Conservation (phyloP, 2,329 filamentous ascomycete species). For the Botrytis fabae region DNA sequence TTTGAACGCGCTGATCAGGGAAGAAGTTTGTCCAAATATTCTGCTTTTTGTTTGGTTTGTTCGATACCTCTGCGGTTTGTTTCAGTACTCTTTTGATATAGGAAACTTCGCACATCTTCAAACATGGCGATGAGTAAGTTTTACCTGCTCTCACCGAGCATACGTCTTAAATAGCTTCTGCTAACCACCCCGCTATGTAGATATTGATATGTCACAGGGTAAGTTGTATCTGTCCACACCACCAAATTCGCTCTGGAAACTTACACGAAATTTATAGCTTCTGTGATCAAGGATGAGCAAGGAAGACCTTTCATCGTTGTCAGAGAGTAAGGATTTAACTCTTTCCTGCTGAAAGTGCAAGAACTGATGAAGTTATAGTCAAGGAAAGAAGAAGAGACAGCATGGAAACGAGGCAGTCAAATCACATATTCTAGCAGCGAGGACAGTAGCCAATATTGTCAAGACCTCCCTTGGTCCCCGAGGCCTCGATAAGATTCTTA, state of each 20-base stretch:
- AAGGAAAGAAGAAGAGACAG: conserved; percentile 96
- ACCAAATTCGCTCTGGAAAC: conserved; percentile 18
- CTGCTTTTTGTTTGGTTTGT: conserved; percentile 10
- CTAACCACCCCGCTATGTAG: conserved; percentile 47
- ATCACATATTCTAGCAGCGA: conserved; percentile 93
- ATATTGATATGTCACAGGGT: conserved; percentile 84
- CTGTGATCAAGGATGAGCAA: conserved; percentile 93
- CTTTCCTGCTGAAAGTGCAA: conserved; percentile 27
- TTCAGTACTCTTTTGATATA: conserved; percentile 22
- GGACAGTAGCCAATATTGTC: conserved; percentile 95
- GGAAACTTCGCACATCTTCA: conserved; percentile 30
- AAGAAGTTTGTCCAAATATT: conserved; percentile 21
- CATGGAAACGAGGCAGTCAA: conserved; percentile 98
- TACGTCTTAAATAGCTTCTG: conserved; percentile 35
- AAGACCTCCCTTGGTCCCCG: conserved; percentile 95
- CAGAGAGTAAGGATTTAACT: conserved; percentile 72
- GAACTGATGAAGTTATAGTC: conserved; percentile 54
- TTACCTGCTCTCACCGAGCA: conserved; percentile 18
- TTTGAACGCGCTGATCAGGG: conserved; percentile 30
- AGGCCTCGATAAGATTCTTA: conserved; percentile 97
- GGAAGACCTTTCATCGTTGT: conserved; percentile 97
- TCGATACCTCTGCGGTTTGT: conserved; percentile 16
- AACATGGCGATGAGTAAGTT: conserved; percentile 63
- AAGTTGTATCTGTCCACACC: conserved; percentile 42
- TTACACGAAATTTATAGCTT: conserved; percentile 48